Base-by-base conservation (phyloP, 2,329 filamentous ascomycete species). In the Fusarium cyanostomum region DNA sequence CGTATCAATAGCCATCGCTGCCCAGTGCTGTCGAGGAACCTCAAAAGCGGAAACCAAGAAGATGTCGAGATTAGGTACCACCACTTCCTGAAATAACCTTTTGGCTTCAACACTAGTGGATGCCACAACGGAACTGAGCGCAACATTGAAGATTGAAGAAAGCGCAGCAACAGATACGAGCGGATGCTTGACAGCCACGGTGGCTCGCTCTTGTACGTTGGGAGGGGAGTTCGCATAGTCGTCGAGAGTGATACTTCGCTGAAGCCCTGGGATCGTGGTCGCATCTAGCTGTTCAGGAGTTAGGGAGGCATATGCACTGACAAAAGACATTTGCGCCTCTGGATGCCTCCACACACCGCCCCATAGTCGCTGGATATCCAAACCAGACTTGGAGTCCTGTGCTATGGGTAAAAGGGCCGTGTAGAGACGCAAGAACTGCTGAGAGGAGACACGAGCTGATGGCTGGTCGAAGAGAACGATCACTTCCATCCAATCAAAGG, bases 331-430 rank as follows among this genome's bases (percentile, higher is more conserved):
- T 66, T 98, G 94, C 0, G 95, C 92, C 62, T 96, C 89, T 12
- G 90, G 86, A 67, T 96, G 87, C 62, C 89, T 87, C 94, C 96
- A 99, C 61, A 86, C 82, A 71, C 94, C 94, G 56, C 94, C 94
- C 94, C 95, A 98, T 18, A 99, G 81, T 34, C 84, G 85, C 74
- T 97, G 93, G 39, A 99, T 90, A 73, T 97, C 92, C 68, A 98
- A 88, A 16, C 71, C 69, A 12, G 65, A 69, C 21, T 70, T 73
- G 4, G 76, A 60, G n/a, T 84, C 81, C 50, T 80, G 79, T 3
- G 93, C 91, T 52, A 95, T 81, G 1, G 89, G 88, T 13, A 93
- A 79, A 26, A 99, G 80, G 5, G 92, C 90, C 52, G 90, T 86
- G 78, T 95, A 97, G 4, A 99, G 81, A 11, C 85, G 85, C 35